Base-by-base conservation (phyloP, 257 asterid genomes). In the Fraxinus excelsior region DNA sequence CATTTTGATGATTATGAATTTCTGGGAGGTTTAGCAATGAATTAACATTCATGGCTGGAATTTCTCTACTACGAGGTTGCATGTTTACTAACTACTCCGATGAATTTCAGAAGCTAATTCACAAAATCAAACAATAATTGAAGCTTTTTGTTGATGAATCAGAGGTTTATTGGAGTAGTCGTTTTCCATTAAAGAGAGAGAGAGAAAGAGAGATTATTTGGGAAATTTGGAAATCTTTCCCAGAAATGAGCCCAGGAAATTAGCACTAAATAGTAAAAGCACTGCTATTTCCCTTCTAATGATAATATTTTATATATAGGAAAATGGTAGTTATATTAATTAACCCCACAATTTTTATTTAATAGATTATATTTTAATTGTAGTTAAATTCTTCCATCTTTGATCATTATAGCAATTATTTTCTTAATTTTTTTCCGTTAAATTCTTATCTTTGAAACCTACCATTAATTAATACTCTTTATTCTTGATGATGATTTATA, bases 41-140 rank as follows among this genome's bases (percentile, higher is more conserved):
- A 83, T 80, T 82, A 73, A 82, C 68, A 85, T 89, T 89, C 87
- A 88, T 86, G 65, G 91, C 71, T 72, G 85, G 84, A 78, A 91
- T 81, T 75, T 87, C 90, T 73, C 84, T 81, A 68, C 83, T 74
- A 0, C 26, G 71, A 10, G 89, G 87, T 62, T 84, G 90, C 87
- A 84, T 84, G 89, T 69, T 62, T 25, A 76, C 44, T 23, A 31
- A 44, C 40, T 5, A 70, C 71, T 26, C 23, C 46, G 42, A 32
- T 28, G 67, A 62, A 26, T 21, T 56, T 34, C 38, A 34, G 42
- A 46, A 35, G 65, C 29, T 70, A 23, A 78, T 71, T 51, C n/a
- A 3, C 51, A 72, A 73, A 51, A 73, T 79, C 25, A 9, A 70
- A 67, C 70, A 23, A 16, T 28, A 26, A 21, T 46, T 14, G 72